Evolutionary conservation across 257 asterid genomes (phyloP), one percentile per base, ranked within the genome.

Genomic region (Ilex aquifolium): DNA sequence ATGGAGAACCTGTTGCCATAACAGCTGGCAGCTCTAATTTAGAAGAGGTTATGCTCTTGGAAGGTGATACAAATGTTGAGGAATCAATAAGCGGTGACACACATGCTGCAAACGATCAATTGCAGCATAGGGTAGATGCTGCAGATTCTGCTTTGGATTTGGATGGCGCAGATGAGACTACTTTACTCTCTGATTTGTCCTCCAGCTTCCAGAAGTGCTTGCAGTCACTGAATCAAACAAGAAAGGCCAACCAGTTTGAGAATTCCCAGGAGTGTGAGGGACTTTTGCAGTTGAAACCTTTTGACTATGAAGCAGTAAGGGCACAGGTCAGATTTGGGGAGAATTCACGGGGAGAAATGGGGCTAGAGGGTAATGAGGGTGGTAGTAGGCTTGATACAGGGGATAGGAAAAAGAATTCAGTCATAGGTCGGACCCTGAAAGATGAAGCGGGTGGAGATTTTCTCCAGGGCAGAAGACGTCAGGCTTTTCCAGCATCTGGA

Each of bases 401-500:
- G 44, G 76, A 77, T 46, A 65, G 65, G 77, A 88, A 78, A 65
- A 83, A 75, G 60, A 69, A 65, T 68, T 50, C 73, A 21, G 67
- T 57, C 11, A 3, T 51, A 5, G 67, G 72, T 21, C 27, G 48
- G 21, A 56, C 76, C 2, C 72, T n/a, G 51, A 76, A 70, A 61
- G 84, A 44, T 13, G 90, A 83, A 36, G 84, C 64, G 56, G 13
- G 65, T 1, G 31, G 61, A 2, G 87, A 80, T 54, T 61, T 74
- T 32, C 87, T 79, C 3, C 95, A 82, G 70, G 99, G 97, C 44
- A 76, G 79, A 80, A 79, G 97, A 53, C 95, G 99, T 7, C 95
- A 80, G 76, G 99, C 97, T 48, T 92, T 92, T 60, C 97, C 96
- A 3, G 85, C 94, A 6, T 83, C 99, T 3, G 99, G 99, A 29